Conservation (phyloP, 768 basidiomycete genomes). For the Paxillus involutus region DNA sequence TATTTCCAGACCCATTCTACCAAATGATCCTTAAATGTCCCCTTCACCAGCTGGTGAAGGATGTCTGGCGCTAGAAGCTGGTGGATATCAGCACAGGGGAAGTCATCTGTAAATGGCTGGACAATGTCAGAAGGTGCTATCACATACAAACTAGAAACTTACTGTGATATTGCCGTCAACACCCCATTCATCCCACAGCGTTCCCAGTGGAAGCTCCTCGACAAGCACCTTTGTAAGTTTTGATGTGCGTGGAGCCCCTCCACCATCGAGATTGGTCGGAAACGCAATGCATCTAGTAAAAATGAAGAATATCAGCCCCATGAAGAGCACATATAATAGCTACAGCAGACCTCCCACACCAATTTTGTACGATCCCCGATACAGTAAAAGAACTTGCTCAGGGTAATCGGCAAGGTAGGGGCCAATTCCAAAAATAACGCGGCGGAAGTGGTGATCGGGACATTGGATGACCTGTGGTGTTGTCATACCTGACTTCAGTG, state of each 20-base stretch:
- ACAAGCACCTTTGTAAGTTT: not conserved
- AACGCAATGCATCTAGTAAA: conserved; percentile 1
- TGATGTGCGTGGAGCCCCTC: not conserved
- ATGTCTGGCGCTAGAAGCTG: conserved; percentile 26
- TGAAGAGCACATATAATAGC: too few relatives aligned
- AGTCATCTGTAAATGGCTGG: conserved; percentile 30
- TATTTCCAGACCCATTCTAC: conserved; percentile 31
- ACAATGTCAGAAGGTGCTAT: too few relatives aligned
- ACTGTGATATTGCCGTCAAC: not conserved
- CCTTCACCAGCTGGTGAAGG: conserved; percentile 32
- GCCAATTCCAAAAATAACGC: not conserved
- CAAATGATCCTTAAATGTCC: conserved; percentile 34
- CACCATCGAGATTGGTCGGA: not conserved
- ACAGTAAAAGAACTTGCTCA: not conserved
- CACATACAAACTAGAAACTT: too few relatives aligned
- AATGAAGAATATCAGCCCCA: not conserved
- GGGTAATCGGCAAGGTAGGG: not conserved
- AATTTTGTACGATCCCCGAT: not conserved
- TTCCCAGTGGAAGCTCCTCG: not conserved
- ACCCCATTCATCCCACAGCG: conserved; percentile 3
- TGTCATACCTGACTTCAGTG: not conserved
- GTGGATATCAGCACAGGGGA: conserved; percentile 32
- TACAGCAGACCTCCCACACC: not conserved
- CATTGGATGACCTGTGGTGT: not conserved
- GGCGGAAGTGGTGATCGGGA: not conserved